Conservation (phyloP, 2,329 filamentous ascomycete genomes). For the Colletotrichum karsti region DNA sequence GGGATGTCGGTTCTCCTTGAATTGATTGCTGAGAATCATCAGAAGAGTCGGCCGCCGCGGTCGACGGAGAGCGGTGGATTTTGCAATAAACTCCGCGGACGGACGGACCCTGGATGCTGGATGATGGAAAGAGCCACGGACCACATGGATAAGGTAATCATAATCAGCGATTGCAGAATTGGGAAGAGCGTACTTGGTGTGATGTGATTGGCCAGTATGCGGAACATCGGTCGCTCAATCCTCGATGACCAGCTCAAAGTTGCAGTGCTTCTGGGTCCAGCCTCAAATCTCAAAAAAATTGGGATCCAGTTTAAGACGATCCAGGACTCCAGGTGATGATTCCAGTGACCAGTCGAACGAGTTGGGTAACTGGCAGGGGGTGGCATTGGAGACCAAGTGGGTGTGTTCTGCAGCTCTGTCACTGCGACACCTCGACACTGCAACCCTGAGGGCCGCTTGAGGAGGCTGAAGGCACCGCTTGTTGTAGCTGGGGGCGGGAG, state of each 20-base stretch:
- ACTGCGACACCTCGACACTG: background rate
- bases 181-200: background rate
- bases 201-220: slow-evolving; percentile 23
- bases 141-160: slow-evolving; percentile 17
- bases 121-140: slow-evolving; percentile 12
- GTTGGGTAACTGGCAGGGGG: background rate
- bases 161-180: background rate
- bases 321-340: background rate
- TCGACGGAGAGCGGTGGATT: slow-evolving; percentile 1
- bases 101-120: background rate
- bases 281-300: background rate
- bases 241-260: background rate
- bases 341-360: background rate
- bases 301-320: background rate
- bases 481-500: slow-evolving; percentile 10
- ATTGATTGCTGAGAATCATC: background rate
- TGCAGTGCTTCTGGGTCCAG: background rate
- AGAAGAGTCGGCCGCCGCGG: background rate
- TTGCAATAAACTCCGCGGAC: slow-evolving; percentile 20
- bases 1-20: background rate
- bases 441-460: slow-evolving; percentile 7
- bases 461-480: slow-evolving; percentile 12
- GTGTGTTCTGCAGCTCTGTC: background rate
- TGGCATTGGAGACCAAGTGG: background rate
- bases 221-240: background rate